A percentile compares a stretch with the other conserved stretches of the same genome.
These are phyloP conservation scores for Rubus idaeus DNA, from an alignment of 306 rosid species.

Conservation along the genomic window DNA sequence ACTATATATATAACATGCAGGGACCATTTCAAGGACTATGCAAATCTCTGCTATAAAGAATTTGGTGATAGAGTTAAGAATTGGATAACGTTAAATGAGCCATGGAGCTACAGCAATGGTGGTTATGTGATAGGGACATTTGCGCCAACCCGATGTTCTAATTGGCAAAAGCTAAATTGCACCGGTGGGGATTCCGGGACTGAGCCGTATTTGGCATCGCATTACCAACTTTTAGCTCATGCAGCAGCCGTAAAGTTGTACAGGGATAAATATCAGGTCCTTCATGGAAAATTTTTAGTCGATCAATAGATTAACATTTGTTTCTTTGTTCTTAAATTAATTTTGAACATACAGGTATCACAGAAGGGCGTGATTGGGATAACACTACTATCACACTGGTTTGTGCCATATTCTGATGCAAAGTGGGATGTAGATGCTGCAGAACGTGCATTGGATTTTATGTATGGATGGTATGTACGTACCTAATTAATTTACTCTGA, in stretches of 20 bases:
- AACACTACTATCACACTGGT: constrained; percentile 41
- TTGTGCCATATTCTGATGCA: constrained; percentile 34
- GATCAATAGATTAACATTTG: not conserved
- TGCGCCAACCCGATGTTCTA: constrained; percentile 46
- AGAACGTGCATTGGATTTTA: constrained; percentile 49
- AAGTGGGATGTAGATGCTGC: constrained; percentile 38
- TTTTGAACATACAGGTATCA: constrained; percentile 26
- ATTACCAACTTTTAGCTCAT: constrained; percentile 60
- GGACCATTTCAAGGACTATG: constrained; percentile 32
- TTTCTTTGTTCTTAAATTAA: not conserved
- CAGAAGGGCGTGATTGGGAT: constrained; percentile 67
- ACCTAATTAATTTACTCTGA: not conserved
- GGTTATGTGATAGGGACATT: constrained; percentile 30
- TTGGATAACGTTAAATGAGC: constrained; percentile 51
- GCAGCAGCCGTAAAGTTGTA: constrained; percentile 51
- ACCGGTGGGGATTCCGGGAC: constrained; percentile 59
- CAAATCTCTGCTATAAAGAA: constrained; percentile 32
- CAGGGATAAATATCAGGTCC: constrained; percentile 55
- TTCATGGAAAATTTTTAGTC: not conserved
- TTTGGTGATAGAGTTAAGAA: constrained; percentile 45
- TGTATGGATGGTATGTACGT: constrained; percentile 60
- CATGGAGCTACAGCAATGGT: constrained; percentile 8
- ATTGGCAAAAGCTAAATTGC: constrained; percentile 48
- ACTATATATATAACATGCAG: constrained; percentile 1
- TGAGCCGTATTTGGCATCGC: constrained; percentile 59